phyloP scores from a whole-genome alignment of 495 filamentous ascomycete species.

The Penicillium pancosmium region DNA sequence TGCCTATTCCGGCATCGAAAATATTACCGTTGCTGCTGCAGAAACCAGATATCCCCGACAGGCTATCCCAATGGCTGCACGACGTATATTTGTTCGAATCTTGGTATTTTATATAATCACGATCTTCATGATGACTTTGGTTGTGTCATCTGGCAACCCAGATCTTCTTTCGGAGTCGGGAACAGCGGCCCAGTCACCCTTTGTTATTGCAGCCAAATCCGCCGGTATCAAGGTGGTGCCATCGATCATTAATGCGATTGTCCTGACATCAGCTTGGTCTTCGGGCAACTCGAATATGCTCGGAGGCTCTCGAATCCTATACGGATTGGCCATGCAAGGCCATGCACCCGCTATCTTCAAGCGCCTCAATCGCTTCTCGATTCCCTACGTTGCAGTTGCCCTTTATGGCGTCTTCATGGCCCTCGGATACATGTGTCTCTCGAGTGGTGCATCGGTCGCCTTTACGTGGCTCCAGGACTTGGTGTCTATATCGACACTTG shows the following conservation, averaged over 20 bases:
- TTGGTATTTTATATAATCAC: slow-evolving; percentile 46
- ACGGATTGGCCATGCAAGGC: slow-evolving; percentile 44
- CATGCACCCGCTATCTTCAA: slow-evolving; percentile 49
- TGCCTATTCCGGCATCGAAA: slow-evolving; percentile 57
- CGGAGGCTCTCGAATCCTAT: slow-evolving; percentile 48
- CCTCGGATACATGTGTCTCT: slow-evolving; percentile 59
- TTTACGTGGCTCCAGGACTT: slow-evolving; percentile 55
- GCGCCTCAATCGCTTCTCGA: slow-evolving; percentile 59
- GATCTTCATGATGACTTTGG: slow-evolving; percentile 46
- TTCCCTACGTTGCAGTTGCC: slow-evolving; percentile 56
- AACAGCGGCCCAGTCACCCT: slow-evolving; percentile 49
- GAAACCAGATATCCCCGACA: slow-evolving; percentile 40
- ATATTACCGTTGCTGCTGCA: slow-evolving; percentile 51
- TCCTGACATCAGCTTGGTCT: slow-evolving; percentile 49
- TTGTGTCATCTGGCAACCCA: slow-evolving; percentile 48
- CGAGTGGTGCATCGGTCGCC: slow-evolving; percentile 23
- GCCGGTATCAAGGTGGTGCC: slow-evolving; percentile 46
- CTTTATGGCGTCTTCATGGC: slow-evolving; percentile 53
- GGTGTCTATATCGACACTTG: slow-evolving; percentile 52
- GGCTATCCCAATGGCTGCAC: slow-evolving; percentile 43
- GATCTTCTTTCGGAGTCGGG: slow-evolving; percentile 45
- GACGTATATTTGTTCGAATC: slow-evolving; percentile 44
- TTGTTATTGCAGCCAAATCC: slow-evolving; percentile 51
- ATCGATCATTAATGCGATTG: slow-evolving; percentile 54
- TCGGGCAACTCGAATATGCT: slow-evolving; percentile 52